Evolutionary conservation across 345 rosid genomes (phyloP), one percentile per base, ranked within the genome.

Genomic region (Lepidium africanum): DNA sequence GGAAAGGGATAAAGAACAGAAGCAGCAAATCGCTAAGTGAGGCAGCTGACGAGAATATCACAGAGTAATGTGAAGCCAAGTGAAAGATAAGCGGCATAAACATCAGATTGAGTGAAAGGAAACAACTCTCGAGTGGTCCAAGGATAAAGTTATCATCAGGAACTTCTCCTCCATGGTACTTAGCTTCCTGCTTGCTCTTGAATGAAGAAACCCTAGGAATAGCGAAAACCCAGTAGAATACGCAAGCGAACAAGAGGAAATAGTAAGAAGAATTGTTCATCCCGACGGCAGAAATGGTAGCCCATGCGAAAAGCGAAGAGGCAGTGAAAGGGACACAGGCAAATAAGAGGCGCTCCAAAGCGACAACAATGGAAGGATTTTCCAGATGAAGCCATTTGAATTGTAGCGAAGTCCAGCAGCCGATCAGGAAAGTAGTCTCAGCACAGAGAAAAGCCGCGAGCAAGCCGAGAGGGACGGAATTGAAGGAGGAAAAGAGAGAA

Each of bases 311-410:
- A 63, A 94, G 55, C 9, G 91, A 62, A 4, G 97, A 91, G 23
- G 99, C 87, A 0, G 80, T 79, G 42, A 94, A 80, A 2, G 99
- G 99, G 33, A 84, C 79, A 48, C 89, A 94, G 1, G 96, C 96
- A 54, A 94, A 94, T 33, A 94, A 77, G 36, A 94, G 90, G 6
- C 97, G 86, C 75, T 94, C 99, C 30, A 94, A 84, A 38, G 96
- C 90, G 3, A 95, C 84, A 40, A 91, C 96, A 38, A 95, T 85
- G 15, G 89, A 69, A 36, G 97, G 99, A 71, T 89, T 85, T 70
- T 91, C 96, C 3, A 95, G 67, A 69, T 91, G 97, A 73, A 95
- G 86, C 97, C 97, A 95, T 77, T 89, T 89, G 85, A 95, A 91
- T 81, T 91, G 99, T 16, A 95, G 96, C 8, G 99, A 95, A 32